Conservation (phyloP, 345 rosid species). For the Euclidium syriacum region DNA sequence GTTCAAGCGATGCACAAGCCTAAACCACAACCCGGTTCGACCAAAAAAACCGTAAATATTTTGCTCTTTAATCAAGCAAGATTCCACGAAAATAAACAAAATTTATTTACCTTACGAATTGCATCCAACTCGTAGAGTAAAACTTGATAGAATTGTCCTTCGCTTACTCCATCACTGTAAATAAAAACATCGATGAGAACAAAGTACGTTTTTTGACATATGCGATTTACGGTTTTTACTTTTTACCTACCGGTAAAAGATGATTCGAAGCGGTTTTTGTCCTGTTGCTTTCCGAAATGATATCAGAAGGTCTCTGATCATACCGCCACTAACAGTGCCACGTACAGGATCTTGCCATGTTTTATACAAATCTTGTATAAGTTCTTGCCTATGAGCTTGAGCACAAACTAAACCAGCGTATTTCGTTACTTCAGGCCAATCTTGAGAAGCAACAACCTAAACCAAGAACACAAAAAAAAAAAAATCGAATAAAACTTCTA, state of each 20-base stretch:
- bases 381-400: constrained; percentile 99
- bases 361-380: constrained; percentile 94
- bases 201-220: neutral
- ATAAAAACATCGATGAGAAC: neutral
- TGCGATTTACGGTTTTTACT: neutral
- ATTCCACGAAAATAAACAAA: neutral
- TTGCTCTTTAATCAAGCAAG: neutral
- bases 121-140: constrained; percentile 82
- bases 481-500: neutral
- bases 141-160: constrained; percentile 94
- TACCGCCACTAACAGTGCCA: constrained; percentile 93
- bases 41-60: neutral
- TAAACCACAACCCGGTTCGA: constrained; percentile 14
- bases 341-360: constrained; percentile 99
- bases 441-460: constrained; percentile 99
- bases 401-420: constrained; percentile 98
- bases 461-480: neutral
- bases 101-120: constrained; percentile 57
- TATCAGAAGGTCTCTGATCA: constrained; percentile 95
- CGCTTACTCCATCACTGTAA: constrained; percentile 97
- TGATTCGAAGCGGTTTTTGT: constrained; percentile 91
- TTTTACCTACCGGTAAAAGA: constrained; percentile 91
- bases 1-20: constrained; percentile 98
- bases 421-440: constrained; percentile 99
- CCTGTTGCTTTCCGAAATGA: constrained; percentile 98